Evolutionary conservation across 441 rosid genomes (phyloP).

Genomic region (Kokia cookei): DNA sequence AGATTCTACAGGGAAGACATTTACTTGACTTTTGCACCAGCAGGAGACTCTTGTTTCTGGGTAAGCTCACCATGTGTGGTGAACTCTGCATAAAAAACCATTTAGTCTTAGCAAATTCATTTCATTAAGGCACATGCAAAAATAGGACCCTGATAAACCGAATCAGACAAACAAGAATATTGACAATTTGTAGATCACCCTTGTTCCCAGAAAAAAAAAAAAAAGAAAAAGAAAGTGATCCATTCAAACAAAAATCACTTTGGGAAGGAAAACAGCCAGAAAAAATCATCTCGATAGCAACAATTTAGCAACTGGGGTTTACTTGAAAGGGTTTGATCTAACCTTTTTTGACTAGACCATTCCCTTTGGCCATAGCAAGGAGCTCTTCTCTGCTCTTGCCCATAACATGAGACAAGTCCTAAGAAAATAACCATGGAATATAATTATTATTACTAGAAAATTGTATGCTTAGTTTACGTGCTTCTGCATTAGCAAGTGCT

Average conservation of each 20-base stretch:
- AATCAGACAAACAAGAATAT: neutral
- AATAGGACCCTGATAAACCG: neutral
- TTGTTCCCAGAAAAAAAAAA: neutral
- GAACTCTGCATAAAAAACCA: conserved; percentile 32
- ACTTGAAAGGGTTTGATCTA: conserved; percentile 10
- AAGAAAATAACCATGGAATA: conserved; percentile 8
- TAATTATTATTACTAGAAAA: conserved; percentile 2
- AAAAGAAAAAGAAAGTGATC: neutral
- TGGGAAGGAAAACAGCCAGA: neutral
- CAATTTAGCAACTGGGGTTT: neutral
- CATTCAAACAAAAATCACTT: neutral
- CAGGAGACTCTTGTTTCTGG: conserved; percentile 45
- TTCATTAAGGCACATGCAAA: neutral
- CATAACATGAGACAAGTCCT: conserved; percentile 84
- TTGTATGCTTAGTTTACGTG: neutral
- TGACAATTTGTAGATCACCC: neutral
- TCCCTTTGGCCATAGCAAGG: conserved; percentile 72
- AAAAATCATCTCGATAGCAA: neutral
- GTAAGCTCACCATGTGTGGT: conserved; percentile 37
- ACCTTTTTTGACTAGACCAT: conserved; percentile 56
- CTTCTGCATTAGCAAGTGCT: neutral
- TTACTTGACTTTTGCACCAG: conserved; percentile 55
- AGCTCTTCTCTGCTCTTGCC: conserved; percentile 92
- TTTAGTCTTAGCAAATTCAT: neutral
- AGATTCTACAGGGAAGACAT: conserved; percentile 4